These are phyloP conservation scores for Tetrapisispora arboricola DNA, from an alignment of 805 yeast genomes.

Conservation along the genomic window DNA sequence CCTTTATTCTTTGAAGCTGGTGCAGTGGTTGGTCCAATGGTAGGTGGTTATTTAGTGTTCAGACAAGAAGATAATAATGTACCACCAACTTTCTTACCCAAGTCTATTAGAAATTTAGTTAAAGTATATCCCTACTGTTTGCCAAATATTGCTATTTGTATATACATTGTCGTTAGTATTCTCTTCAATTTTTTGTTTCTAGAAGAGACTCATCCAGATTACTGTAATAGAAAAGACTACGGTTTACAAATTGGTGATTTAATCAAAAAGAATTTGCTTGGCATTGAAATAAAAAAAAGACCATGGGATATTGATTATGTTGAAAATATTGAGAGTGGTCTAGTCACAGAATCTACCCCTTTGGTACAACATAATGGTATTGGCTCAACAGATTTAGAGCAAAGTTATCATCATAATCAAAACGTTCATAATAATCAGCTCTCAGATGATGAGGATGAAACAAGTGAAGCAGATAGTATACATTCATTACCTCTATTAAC, in stretches of 20 bases:
- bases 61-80: slow-evolving; percentile 29
- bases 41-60: slow-evolving; percentile 44
- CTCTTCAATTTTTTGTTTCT: slow-evolving; percentile 36
- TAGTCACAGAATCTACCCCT: background rate
- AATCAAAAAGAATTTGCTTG: slow-evolving; percentile 12
- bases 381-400: background rate
- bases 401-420: background rate
- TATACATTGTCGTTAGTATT: slow-evolving; percentile 30
- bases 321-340: background rate
- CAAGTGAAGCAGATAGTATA: slow-evolving; percentile 15
- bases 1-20: slow-evolving; percentile 57
- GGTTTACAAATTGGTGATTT: slow-evolving; percentile 39
- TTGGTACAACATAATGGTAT: background rate
- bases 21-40: slow-evolving; percentile 48
- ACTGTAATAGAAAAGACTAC: slow-evolving; percentile 32
- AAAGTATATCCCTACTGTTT: slow-evolving; percentile 39
- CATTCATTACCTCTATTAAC: slow-evolving; percentile 21
- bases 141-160: slow-evolving; percentile 41
- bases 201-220: slow-evolving; percentile 42
- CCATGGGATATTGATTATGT: slow-evolving; percentile 16
- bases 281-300: slow-evolving; percentile 16
- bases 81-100: slow-evolving; percentile 11
- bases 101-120: slow-evolving; percentile 23
- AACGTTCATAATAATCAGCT: background rate
- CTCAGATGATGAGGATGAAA: background rate